A percentile compares a stretch with the other conserved stretches of the same genome.
These are phyloP conservation scores for Xanthoconium stramineum DNA, from an alignment of 768 basidiomycete genomes.

Conservation along the genomic window DNA sequence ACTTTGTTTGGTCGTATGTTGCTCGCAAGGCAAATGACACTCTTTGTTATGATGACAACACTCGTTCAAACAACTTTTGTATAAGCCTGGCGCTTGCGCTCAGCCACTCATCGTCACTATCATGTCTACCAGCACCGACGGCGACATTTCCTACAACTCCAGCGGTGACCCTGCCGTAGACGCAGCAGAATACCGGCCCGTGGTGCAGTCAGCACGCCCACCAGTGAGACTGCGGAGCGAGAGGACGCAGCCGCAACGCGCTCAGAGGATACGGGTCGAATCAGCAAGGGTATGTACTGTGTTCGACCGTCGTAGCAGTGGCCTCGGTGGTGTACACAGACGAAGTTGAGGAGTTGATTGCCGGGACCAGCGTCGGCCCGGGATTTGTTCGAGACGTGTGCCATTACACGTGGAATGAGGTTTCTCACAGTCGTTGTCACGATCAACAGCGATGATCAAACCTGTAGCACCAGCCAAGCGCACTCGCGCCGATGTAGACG, in stretches of 20 bases:
- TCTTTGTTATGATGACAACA: too few relatives aligned
- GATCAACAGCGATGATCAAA: background rate
- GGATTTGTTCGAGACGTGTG: too few relatives aligned
- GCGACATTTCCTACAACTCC: background rate
- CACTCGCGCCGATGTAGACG: background rate
- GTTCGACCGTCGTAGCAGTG: background rate
- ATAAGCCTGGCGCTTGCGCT: too few relatives aligned
- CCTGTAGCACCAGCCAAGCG: constrained; percentile 16
- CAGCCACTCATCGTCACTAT: background rate
- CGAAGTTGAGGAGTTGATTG: constrained; percentile 23
- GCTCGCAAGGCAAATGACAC: too few relatives aligned
- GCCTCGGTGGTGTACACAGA: constrained; percentile 4
- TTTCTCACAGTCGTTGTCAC: constrained; percentile 2
- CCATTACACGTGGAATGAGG: background rate
- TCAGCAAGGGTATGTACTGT: background rate
- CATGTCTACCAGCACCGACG: background rate
- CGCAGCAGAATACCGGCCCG: background rate
- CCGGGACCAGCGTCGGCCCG: constrained; percentile 1
- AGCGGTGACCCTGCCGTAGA: background rate
- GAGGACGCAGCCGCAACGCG: background rate
- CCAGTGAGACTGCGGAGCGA: background rate
- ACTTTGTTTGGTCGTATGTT: too few relatives aligned
- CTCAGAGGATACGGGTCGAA: background rate
- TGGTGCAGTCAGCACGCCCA: background rate
- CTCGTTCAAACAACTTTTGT: too few relatives aligned